phyloP scores from a whole-genome alignment of 768 basidiomycete species.

The Infundibulicybe gibba region DNA sequence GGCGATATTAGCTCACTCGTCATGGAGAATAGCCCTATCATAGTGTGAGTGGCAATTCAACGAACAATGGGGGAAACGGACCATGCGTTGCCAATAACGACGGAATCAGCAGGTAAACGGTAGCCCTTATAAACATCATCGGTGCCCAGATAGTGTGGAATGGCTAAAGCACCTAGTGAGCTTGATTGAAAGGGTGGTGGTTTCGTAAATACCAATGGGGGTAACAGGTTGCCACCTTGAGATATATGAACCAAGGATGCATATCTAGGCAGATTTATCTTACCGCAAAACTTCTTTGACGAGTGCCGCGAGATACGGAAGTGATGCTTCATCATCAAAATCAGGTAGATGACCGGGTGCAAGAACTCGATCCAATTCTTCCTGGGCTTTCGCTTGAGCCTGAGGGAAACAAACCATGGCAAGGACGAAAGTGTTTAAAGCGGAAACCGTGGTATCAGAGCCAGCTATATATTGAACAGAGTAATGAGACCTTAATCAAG shows the following conservation, averaged over 20 bases:
- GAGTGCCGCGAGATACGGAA: no score
- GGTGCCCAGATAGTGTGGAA: slow-evolving; percentile 8
- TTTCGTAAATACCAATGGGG: no score
- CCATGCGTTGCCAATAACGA: slow-evolving; percentile 16
- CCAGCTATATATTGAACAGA: slow-evolving; percentile 57
- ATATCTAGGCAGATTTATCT: no score
- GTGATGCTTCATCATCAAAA: no score
- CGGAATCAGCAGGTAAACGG: slow-evolving; percentile 11
- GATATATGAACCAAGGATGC: no score
- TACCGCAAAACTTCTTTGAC: no score
- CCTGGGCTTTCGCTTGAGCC: slow-evolving; percentile 46
- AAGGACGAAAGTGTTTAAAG: slow-evolving; percentile 51
- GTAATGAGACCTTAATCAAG: no score
- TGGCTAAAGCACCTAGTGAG: slow-evolving; percentile 3
- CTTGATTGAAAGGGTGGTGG: no score
- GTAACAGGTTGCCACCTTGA: no score
- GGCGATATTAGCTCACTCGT: neutral
- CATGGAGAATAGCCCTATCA: slow-evolving; percentile 11
- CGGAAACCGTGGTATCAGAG: slow-evolving; percentile 61
- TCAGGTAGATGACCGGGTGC: no score
- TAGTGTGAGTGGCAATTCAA: neutral
- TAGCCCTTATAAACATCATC: slow-evolving; percentile 14
- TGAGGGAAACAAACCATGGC: slow-evolving; percentile 54
- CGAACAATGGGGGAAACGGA: neutral
- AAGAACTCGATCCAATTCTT: slow-evolving; percentile 40